Evolutionary conservation across 306 rosid genomes (phyloP).

Genomic region (Glycine tomentella): DNA sequence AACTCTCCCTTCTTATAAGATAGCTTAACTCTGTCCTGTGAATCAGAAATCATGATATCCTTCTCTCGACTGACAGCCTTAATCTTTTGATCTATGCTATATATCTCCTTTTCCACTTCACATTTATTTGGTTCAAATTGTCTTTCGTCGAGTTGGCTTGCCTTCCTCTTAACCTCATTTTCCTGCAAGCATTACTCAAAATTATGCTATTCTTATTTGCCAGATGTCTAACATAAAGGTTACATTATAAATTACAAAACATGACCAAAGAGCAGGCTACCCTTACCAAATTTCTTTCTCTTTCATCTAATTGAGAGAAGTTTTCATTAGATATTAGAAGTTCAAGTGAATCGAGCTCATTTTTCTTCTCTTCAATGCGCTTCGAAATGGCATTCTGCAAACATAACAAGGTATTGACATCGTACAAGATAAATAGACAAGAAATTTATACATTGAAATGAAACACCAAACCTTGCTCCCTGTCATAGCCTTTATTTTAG

Average conservation of each 20-base stretch:
- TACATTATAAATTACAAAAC: constrained; percentile 28
- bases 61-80: constrained; percentile 68
- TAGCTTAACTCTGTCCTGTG: constrained; percentile 74
- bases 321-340: constrained; percentile 59
- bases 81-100: constrained; percentile 70
- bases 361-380: constrained; percentile 75
- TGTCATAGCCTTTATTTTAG: constrained; percentile 66
- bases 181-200: constrained; percentile 55
- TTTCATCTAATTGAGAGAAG: constrained; percentile 75
- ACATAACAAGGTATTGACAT: constrained; percentile 45
- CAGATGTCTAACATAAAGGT: constrained; percentile 27
- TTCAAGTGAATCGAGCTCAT: constrained; percentile 67
- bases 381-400: constrained; percentile 71
- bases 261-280: constrained; percentile 44
- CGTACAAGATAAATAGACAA: constrained; percentile 29
- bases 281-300: constrained; percentile 82
- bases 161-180: constrained; percentile 75
- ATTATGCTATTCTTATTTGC: constrained; percentile 9
- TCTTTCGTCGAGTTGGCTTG: constrained; percentile 71
- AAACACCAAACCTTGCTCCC: constrained; percentile 70
- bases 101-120: constrained; percentile 65
- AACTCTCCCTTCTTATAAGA: constrained; percentile 63
- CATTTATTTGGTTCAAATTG: constrained; percentile 78
- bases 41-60: constrained; percentile 70
- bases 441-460: constrained; percentile 36